Conservation (phyloP, 768 basidiomycete genomes). For the Artomyces pyxidatus region DNA sequence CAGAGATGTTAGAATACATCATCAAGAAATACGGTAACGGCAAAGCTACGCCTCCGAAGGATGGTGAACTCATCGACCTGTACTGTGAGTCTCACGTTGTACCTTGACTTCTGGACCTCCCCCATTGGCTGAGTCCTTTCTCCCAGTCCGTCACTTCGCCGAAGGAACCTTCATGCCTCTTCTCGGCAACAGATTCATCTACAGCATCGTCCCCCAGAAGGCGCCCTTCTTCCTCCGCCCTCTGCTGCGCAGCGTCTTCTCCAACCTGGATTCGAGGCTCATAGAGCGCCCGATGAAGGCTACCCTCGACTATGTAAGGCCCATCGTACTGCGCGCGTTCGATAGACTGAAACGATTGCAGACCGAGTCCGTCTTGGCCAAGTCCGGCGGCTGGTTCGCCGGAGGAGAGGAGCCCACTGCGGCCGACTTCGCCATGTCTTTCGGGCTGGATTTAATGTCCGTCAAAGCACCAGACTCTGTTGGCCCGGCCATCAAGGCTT, state of each 20-base stretch:
- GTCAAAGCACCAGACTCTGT: conserved; percentile 13
- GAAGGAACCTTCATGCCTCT: conserved; percentile 30
- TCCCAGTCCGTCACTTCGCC: conserved; percentile 24
- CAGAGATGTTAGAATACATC: conserved; percentile 26
- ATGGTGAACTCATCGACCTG: conserved; percentile 21
- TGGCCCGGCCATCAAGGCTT: conserved; percentile 30
- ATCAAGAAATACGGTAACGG: conserved; percentile 26
- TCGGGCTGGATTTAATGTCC: conserved; percentile 26
- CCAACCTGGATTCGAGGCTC: conserved; percentile 9
- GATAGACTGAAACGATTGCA: no score
- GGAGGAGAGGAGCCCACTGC: conserved; percentile 35
- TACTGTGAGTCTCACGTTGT: conserved; percentile 19
- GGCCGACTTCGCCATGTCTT: conserved; percentile 40
- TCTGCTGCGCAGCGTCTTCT: conserved; percentile 17
- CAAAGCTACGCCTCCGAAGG: conserved; percentile 17
- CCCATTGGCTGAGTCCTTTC: neutral
- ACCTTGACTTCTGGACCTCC: neutral
- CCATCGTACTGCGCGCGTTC: no score
- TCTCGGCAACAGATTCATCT: conserved; percentile 25
- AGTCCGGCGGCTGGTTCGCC: conserved; percentile 26
- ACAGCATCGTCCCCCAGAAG: conserved; percentile 21
- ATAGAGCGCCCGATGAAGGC: conserved; percentile 22
- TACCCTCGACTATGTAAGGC: conserved; percentile 21
- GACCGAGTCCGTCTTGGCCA: conserved; percentile 32
- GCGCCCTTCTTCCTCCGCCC: conserved; percentile 27